Evolutionary conservation across 2,329 filamentous ascomycete genomes (phyloP).

Genomic region (Monosporascus sp.): DNA sequence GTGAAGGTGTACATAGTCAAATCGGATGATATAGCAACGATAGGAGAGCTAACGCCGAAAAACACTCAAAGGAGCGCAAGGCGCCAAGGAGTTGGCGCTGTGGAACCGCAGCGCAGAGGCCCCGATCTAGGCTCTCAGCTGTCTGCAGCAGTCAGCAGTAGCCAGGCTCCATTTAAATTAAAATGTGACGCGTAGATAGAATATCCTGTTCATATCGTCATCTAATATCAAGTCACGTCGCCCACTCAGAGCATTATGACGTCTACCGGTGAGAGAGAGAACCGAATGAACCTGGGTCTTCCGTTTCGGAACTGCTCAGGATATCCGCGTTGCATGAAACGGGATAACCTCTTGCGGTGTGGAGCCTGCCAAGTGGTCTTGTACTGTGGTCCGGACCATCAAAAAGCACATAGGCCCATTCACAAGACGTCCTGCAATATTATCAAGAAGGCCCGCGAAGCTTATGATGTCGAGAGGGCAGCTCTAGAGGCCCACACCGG

Average conservation of each 20-base stretch:
- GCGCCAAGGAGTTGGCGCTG: too few species aligned
- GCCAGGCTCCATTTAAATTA: too few species aligned
- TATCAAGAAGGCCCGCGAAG: constrained; percentile 5
- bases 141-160: too few species aligned
- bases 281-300: constrained; percentile 13
- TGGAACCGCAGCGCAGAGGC: too few species aligned
- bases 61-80: too few species aligned
- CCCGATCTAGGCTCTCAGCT: too few species aligned
- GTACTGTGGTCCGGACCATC: constrained; percentile 15
- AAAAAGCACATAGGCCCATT: constrained; percentile 8
- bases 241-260: background rate
- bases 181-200: too few species aligned
- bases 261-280: background rate
- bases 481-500: constrained; percentile 5
- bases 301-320: constrained; percentile 7
- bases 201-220: too few species aligned
- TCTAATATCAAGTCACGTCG: too few species aligned
- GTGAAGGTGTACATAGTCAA: too few species aligned
- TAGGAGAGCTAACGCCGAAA: too few species aligned
- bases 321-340: constrained; percentile 2
- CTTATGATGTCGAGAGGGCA: constrained; percentile 2
- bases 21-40: too few species aligned
- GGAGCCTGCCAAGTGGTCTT: constrained; percentile 7
- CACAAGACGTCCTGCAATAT: constrained; percentile 13
- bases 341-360: constrained; percentile 10